Conservation (phyloP, 805 yeast species). For the Candida taoyuanica region DNA sequence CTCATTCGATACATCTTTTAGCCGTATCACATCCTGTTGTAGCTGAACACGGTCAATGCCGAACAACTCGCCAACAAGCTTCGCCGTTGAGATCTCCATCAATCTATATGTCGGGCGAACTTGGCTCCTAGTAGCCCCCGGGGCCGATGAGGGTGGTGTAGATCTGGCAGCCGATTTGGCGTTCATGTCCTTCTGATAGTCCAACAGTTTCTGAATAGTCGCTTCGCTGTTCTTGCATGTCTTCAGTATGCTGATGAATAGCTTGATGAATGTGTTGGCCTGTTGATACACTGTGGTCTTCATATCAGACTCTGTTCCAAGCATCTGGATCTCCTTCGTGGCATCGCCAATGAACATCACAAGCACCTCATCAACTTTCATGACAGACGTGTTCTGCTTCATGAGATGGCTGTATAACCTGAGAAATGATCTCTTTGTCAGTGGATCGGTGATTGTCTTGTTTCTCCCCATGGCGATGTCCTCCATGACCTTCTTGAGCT, state of each 20-base stretch:
- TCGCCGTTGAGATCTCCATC: conserved; percentile 50
- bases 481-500: conserved; percentile 39
- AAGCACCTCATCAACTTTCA: conserved; percentile 41
- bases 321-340: conserved; percentile 44
- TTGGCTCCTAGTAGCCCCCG: not conserved
- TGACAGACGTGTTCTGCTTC: conserved; percentile 28
- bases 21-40: conserved; percentile 48
- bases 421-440: conserved; percentile 52
- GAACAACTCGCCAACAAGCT: conserved; percentile 47
- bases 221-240: conserved; percentile 29
- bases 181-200: conserved; percentile 32
- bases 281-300: conserved; percentile 19
- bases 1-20: conserved; percentile 38
- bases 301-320: conserved; percentile 20
- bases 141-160: conserved; percentile 25
- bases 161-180: conserved; percentile 13
- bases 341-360: conserved; percentile 50
- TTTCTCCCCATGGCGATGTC: conserved; percentile 42
- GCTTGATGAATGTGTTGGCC: conserved; percentile 16
- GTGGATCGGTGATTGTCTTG: conserved; percentile 36
- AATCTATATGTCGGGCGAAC: conserved; percentile 46
- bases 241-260: conserved; percentile 15
- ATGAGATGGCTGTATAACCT: conserved; percentile 60
- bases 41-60: conserved; percentile 41
- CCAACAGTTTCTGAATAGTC: conserved; percentile 39